Base-by-base conservation (phyloP, 1,139 yeast species). In the Scheffersomyces segobiensis region DNA sequence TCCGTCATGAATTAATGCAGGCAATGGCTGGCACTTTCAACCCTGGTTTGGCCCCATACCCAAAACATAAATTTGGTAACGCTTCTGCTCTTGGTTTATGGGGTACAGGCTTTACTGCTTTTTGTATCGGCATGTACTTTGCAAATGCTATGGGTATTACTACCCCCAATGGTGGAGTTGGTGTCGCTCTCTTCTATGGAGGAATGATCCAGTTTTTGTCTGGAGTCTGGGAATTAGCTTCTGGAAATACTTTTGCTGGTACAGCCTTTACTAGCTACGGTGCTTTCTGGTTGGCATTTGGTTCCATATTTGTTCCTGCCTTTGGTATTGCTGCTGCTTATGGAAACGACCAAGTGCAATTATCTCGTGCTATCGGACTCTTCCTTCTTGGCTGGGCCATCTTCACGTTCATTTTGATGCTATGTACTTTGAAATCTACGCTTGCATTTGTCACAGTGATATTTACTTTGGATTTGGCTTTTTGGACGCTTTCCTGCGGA, bases 111-210 rank as follows among this genome's bases (percentile, higher is more conserved):
- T 48, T 48, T n/a, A 20, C 50, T 19, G 24, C 50, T 19, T 48
- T 48, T 20, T 20, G 21, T 20, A 48, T 48, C 19, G 50, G 50
- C 19, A 48, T 48, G 50, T 48, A 20, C 50, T 48, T 48, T 24
- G 50, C 50, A 14, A 48, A 48, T 8, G 5, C 90, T 14, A 83
- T 86, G 69, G 84, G 85, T 42, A 81, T 86, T 21, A 59, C 70
- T 7, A 71, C 72, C 24, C 78, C 87, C 42, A 79, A 81, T 62
- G 78, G 86, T 42, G 87, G 86, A 58, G 80, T 89, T 54, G 82
- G 82, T n/a, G 71, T 80, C 18, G 72, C 77, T 20, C 68, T 72
- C 52, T 81, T 82, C 60, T 81, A 81, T 53, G 82, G 85, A 8
- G 87, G 87, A 10, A 69, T 74, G 0, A 79, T 77, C 26, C 85